These are phyloP conservation scores for Acanthamoeba royreba DNA, from an alignment of 208 protist species.

Conservation along the genomic window DNA sequence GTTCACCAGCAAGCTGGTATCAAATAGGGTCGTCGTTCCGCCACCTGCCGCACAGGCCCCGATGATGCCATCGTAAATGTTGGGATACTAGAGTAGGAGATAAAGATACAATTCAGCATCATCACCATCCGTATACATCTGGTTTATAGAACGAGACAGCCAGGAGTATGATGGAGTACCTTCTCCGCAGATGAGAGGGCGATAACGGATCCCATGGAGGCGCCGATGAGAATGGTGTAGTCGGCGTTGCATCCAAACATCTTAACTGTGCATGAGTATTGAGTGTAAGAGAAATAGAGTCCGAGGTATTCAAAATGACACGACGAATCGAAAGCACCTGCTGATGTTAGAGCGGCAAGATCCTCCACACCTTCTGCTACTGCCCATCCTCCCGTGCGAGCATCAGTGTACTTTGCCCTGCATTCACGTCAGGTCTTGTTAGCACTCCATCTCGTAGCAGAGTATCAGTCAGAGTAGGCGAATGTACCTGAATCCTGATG, in stretches of 20 bases:
- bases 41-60: background rate
- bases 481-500: background rate
- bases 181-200: background rate
- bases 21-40: background rate
- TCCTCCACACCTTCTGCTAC: background rate
- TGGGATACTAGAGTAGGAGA: background rate
- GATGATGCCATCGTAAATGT: background rate
- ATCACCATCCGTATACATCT: too few species aligned
- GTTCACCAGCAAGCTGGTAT: background rate
- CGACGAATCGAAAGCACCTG: background rate
- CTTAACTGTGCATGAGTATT: background rate
- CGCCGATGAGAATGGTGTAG: background rate
- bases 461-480: too few species aligned
- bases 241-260: background rate
- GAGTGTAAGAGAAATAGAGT: background rate
- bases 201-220: background rate
- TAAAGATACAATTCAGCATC: too few species aligned
- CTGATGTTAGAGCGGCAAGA: background rate
- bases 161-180: background rate
- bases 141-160: too few species aligned
- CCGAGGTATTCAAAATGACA: too few species aligned
- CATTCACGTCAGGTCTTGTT: too few species aligned
- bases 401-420: too few species aligned
- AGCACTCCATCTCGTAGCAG: too few species aligned
- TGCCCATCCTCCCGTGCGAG: background rate